Conservation (phyloP, 805 yeast species). For the Candida arabinofermentans region DNA sequence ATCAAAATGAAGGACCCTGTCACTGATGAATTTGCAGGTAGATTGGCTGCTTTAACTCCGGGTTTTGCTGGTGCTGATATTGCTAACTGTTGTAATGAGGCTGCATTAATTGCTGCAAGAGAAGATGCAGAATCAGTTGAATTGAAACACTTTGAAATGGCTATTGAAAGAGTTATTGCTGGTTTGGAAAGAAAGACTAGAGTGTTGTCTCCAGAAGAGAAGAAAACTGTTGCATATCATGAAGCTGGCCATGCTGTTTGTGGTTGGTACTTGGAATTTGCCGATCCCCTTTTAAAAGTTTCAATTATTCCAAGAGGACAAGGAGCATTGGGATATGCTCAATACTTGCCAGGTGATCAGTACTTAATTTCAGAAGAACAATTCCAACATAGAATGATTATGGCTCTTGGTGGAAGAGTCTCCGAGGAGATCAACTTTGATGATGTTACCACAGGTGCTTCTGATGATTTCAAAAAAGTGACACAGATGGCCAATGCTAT, state of each 20-base stretch:
- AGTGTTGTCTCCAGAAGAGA: slow-evolving; percentile 80
- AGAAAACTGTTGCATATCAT: slow-evolving; percentile 89
- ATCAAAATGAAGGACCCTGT: slow-evolving; percentile 52
- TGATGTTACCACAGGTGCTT: slow-evolving; percentile 94
- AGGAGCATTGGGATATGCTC: slow-evolving; percentile 97
- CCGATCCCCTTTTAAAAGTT: slow-evolving; percentile 92
- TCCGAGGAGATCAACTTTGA: slow-evolving; percentile 90
- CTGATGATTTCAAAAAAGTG: slow-evolving; percentile 94
- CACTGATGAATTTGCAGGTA: slow-evolving; percentile 65
- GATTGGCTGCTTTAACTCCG: slow-evolving; percentile 93
- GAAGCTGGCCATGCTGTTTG: slow-evolving; percentile 99
- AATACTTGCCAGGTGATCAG: slow-evolving; percentile 91
- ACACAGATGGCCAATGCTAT: slow-evolving; percentile 89
- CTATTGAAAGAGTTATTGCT: slow-evolving; percentile 95
- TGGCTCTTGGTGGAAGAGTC: slow-evolving; percentile 97
- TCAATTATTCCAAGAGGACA: slow-evolving; percentile 96
- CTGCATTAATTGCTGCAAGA: slow-evolving; percentile 95
- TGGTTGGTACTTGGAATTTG: slow-evolving; percentile 90
- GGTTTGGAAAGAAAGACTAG: slow-evolving; percentile 91
- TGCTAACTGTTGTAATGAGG: slow-evolving; percentile 95
- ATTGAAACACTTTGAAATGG: slow-evolving; percentile 83
- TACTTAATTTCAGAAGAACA: slow-evolving; percentile 77
- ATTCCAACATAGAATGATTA: slow-evolving; percentile 77
- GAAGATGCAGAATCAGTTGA: slow-evolving; percentile 65
- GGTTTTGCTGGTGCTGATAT: slow-evolving; percentile 99